Evolutionary conservation across 306 rosid genomes (phyloP).

Genomic region (Inga oerstediana): DNA sequence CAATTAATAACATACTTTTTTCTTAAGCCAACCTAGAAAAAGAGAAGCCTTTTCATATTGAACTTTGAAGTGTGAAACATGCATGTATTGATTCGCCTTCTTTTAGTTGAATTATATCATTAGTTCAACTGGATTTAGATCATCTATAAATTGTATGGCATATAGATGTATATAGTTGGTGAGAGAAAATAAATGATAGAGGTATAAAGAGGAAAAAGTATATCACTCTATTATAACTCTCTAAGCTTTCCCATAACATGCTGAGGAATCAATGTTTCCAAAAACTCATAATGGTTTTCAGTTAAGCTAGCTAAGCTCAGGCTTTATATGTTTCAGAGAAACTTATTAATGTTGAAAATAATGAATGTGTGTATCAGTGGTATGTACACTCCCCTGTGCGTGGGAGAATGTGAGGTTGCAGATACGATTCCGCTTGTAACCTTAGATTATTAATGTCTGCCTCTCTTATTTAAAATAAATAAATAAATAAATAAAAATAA

Average conservation of each 20-base stretch:
- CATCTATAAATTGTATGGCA: background rate
- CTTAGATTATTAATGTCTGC: too few species aligned
- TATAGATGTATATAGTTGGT: background rate
- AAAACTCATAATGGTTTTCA: background rate
- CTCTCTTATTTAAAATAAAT: too few species aligned
- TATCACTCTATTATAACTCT: background rate
- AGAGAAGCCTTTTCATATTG: background rate
- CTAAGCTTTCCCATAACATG: background rate
- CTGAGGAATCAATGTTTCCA: background rate
- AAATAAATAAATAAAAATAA: too few species aligned
- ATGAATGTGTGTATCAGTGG: background rate
- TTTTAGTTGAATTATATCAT: background rate
- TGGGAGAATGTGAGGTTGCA: too few species aligned
- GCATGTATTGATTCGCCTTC: background rate
- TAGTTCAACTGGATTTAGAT: background rate
- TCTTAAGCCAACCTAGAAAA: background rate
- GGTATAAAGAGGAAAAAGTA: background rate
- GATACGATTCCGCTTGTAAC: too few species aligned
- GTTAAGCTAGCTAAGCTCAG: background rate
- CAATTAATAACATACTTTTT: background rate
- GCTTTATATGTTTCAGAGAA: background rate
- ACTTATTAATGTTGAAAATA: background rate
- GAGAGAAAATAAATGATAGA: background rate
- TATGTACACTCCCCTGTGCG: too few species aligned
- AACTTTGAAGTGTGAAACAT: constrained; percentile 30